phyloP scores from a whole-genome alignment of 441 rosid species.

The Populus hybrid region DNA sequence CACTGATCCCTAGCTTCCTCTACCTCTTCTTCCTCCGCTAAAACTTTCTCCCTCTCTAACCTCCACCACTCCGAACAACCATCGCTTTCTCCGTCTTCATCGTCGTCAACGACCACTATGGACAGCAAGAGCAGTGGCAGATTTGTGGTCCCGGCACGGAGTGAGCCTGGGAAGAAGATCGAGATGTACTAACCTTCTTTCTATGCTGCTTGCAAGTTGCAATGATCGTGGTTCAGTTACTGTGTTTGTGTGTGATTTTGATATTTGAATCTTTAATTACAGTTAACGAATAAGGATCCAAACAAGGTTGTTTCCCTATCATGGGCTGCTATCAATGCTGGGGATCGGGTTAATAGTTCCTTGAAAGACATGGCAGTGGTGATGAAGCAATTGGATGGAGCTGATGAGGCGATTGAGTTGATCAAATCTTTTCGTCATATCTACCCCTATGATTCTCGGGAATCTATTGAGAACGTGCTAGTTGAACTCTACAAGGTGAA shows the following conservation, averaged over 20 bases:
- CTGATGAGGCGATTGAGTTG: constrained; percentile 91
- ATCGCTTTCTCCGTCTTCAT: background rate
- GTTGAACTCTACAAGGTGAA: constrained; percentile 82
- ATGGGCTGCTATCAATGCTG: constrained; percentile 90
- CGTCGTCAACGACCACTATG: constrained; percentile 19
- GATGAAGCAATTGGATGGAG: constrained; percentile 76
- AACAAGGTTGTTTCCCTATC: constrained; percentile 65
- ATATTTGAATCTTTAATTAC: too few species aligned
- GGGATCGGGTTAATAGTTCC: constrained; percentile 86
- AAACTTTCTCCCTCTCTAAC: constrained; percentile 28
- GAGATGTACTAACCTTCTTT: constrained; percentile 92
- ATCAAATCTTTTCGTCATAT: constrained; percentile 84
- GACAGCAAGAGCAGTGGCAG: constrained; percentile 22
- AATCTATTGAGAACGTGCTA: constrained; percentile 75
- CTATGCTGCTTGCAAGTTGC: constrained; percentile 66
- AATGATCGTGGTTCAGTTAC: constrained; percentile 54
- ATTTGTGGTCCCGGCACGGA: constrained; percentile 62
- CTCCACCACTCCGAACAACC: constrained; percentile 9
- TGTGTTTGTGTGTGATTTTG: too few species aligned
- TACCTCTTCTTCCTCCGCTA: constrained; percentile 41
- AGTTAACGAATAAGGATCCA: constrained; percentile 23
- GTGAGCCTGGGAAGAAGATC: constrained; percentile 71
- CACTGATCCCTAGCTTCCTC: constrained; percentile 72
- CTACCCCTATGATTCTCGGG: constrained; percentile 70
- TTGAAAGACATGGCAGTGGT: constrained; percentile 92